Conservation (phyloP, 768 basidiomycete genomes). For the Pleurotus sapidus region DNA sequence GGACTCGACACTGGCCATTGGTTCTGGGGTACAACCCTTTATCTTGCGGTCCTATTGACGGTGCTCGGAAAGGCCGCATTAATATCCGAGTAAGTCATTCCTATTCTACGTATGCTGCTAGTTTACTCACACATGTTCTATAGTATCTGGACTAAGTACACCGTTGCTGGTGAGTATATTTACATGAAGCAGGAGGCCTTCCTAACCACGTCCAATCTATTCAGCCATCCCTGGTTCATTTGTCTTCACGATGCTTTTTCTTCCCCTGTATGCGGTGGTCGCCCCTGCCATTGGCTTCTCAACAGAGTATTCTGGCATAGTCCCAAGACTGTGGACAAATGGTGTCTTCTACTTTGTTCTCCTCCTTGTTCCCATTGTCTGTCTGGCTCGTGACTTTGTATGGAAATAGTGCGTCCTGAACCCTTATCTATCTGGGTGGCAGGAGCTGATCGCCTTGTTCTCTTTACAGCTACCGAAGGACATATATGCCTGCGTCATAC, state of each 20-base stretch:
- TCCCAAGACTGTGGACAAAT: conserved; percentile 87
- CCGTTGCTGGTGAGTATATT: conserved; percentile 69
- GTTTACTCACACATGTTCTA: conserved; percentile 6
- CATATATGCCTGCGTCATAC: conserved; percentile 89
- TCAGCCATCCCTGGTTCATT: conserved; percentile 96
- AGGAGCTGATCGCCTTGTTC: conserved; percentile 10
- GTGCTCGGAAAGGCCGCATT: conserved; percentile 97
- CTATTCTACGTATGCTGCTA: not conserved
- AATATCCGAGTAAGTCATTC: conserved; percentile 86
- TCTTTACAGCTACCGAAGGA: conserved; percentile 74
- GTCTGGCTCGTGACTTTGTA: conserved; percentile 82
- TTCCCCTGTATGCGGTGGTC: conserved; percentile 86
- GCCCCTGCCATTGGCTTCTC: conserved; percentile 90
- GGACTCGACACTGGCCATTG: conserved; percentile 92
- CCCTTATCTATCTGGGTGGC: conserved; percentile 7
- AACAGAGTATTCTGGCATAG: conserved; percentile 84
- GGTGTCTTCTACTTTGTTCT: conserved; percentile 89
- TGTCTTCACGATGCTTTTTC: conserved; percentile 91
- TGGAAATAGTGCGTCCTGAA: conserved; percentile 88
- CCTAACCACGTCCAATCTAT: conserved; percentile 10
- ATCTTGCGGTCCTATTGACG: conserved; percentile 88
- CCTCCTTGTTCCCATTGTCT: conserved; percentile 78
- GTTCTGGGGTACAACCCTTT: conserved; percentile 99
- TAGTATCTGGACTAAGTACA: conserved; percentile 99
- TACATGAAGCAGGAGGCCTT: not conserved